A percentile compares a stretch with the other conserved stretches of the same genome.
phyloP scores from a whole-genome alignment of 257 asterid species.

The Scutellaria barbata region DNA sequence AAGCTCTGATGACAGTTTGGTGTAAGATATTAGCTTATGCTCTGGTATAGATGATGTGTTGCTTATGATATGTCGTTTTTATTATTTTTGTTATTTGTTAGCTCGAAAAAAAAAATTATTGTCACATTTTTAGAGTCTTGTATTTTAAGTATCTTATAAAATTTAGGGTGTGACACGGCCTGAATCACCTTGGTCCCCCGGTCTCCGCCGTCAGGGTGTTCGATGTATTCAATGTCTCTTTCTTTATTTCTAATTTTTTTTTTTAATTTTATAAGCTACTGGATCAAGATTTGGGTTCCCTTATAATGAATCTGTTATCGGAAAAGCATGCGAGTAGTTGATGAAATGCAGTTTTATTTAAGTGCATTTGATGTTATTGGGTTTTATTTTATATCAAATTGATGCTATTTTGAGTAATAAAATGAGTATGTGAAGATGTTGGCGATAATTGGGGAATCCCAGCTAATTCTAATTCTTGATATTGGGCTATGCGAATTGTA shows the following conservation, averaged over 20 bases:
- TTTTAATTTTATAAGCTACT: too few species aligned
- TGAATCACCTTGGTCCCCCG: conserved; percentile 73
- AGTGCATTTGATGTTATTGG: conserved; percentile 29
- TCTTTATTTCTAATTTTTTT: background rate
- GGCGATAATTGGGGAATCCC: background rate
- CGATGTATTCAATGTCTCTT: conserved; percentile 59
- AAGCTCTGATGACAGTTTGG: too few species aligned
- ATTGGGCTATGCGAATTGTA: conserved; percentile 12
- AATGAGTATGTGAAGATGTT: conserved; percentile 15
- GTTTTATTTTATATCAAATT: background rate
- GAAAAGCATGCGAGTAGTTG: background rate
- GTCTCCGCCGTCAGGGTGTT: conserved; percentile 64
- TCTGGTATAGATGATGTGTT: too few species aligned
- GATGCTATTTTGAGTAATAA: conserved; percentile 6
- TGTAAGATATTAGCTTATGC: too few species aligned
- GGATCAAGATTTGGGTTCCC: background rate
- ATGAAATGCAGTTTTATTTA: conserved; percentile 18
- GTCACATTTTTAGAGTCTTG: too few species aligned
- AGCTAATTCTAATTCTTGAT: conserved; percentile 10
- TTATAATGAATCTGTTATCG: background rate
- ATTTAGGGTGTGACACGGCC: too few species aligned
- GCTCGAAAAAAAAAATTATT: too few species aligned
- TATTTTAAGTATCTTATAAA: too few species aligned
- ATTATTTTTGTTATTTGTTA: too few species aligned
- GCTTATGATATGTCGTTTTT: too few species aligned